Percentiles rank a stretch among this genome's conserved stretches.
phyloP scores from a whole-genome alignment of 2,329 filamentous ascomycete species.

The Beauveria varroae region DNA sequence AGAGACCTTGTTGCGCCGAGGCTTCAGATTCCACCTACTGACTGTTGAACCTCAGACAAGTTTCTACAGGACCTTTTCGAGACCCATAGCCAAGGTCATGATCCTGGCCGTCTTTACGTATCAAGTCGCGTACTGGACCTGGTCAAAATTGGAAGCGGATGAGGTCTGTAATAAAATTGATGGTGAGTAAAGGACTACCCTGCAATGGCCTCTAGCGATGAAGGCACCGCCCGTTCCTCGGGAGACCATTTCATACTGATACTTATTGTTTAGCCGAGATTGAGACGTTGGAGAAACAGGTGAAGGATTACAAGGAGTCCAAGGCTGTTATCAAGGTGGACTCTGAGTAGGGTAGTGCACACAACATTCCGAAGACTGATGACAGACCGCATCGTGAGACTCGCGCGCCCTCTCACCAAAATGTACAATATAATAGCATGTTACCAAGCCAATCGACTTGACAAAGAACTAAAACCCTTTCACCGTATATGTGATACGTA shows the following conservation, averaged over 20 bases:
- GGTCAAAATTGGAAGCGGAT: slow-evolving; percentile 66
- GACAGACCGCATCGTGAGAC: background rate
- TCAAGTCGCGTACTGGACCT: slow-evolving; percentile 67
- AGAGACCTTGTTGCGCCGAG: background rate
- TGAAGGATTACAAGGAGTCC: slow-evolving; percentile 9
- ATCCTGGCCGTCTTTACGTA: slow-evolving; percentile 71
- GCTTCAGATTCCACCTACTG: background rate
- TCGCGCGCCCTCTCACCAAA: background rate
- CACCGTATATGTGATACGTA: too few relatives aligned
- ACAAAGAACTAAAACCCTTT: background rate
- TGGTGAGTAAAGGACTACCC: slow-evolving; percentile 33
- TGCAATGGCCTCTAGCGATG: background rate
- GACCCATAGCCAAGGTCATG: slow-evolving; percentile 66
- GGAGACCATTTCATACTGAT: background rate
- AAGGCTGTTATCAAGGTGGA: background rate
- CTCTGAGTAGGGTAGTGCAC: background rate
- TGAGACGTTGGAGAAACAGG: slow-evolving; percentile 7
- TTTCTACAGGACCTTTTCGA: slow-evolving; percentile 70
- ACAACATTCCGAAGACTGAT: too few relatives aligned
- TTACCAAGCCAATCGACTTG: background rate
- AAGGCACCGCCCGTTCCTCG: too few relatives aligned
- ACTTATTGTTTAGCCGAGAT: background rate
- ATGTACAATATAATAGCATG: background rate
- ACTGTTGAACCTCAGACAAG: slow-evolving; percentile 35
- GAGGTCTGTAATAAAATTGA: slow-evolving; percentile 55